A percentile compares a stretch with the other conserved stretches of the same genome.
phyloP scores from a whole-genome alignment of 2,329 filamentous ascomycete species.

The Arthrobotrys sinensis region DNA sequence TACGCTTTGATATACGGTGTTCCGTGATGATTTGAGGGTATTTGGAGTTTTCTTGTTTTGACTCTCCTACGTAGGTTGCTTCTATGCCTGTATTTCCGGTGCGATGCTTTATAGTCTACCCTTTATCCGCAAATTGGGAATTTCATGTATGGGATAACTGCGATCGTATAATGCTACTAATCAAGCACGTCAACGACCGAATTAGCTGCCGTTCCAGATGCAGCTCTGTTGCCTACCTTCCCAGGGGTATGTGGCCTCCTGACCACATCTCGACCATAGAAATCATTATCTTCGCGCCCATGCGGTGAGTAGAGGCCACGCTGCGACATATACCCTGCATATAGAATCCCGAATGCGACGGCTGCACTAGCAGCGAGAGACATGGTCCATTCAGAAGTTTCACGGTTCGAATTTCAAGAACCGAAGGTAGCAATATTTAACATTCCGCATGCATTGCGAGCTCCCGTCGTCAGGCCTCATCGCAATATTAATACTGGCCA shows the following conservation, averaged over 20 bases:
- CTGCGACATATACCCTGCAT: no score
- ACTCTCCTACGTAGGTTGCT: conserved; percentile 25
- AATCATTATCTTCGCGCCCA: no score
- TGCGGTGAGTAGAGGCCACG: no score
- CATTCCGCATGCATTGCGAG: background rate
- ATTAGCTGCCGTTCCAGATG: background rate
- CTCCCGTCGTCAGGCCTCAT: background rate
- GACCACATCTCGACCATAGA: background rate
- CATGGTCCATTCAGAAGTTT: background rate
- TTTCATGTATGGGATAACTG: background rate
- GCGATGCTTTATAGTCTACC: conserved; percentile 29
- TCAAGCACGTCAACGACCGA: background rate
- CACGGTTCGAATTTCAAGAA: background rate
- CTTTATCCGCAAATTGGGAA: background rate
- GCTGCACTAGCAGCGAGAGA: background rate
- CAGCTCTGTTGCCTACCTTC: no score
- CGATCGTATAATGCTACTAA: background rate
- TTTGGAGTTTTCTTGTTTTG: conserved; percentile 35
- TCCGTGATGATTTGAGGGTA: conserved; percentile 32
- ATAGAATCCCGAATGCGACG: no score
- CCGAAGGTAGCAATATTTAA: background rate
- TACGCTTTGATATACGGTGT: conserved; percentile 48
- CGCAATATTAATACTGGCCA: background rate
- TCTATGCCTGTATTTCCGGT: conserved; percentile 33
- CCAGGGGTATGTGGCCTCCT: background rate